Evolutionary conservation across 2,329 filamentous ascomycete species (phyloP), one percentile per base, ranked within the genome.

Genomic region (Calonectria ilicicola): DNA sequence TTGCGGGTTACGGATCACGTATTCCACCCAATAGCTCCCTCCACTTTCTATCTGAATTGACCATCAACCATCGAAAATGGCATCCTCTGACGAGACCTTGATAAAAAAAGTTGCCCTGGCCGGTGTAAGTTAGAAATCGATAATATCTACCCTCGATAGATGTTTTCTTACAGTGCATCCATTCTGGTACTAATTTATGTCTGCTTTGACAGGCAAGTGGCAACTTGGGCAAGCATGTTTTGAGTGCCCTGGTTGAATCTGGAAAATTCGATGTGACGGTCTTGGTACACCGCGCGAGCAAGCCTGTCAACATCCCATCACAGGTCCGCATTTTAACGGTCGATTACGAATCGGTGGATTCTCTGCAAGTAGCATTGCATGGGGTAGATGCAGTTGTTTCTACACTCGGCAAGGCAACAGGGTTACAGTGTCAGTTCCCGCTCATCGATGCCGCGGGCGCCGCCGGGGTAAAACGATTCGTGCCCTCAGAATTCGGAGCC

Each of bases 401-500:
- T n/a, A 66, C 47, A 6, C 68, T 70, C 5, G 68, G 68, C 1
- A 70, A 70, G 23, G 58, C n/a, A 4, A 70, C 23, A 6, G 68
- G 68, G 2, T 21, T 70, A 14, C 38, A 70, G 23, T 40, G 38
- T 23, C 68, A 70, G 51, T 66, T 70, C 27, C 42, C 23, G 32
- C 68, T 70, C 9, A 70, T 70, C 14, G 68, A 70, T 35, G 68
- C 68, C 17, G 68, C 51, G 2, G 68, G 44, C 4, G 42, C 51
- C 15, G 49, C 32, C 8, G 62, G 68, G 12, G 68, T 70, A 7
- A 70, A 70, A 10, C 51, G 68, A 9, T 70, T 70, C 42, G 3
- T 70, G 35, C 68, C 68, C 3, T 70, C 68, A 2, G 68, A 70
- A n/a, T 70, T 70, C 8, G 68, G 68, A 9, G 68, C 68, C 9